Evolutionary conservation across 2,329 filamentous ascomycete species (phyloP), one percentile per base, ranked within the genome.

Genomic region (Claviceps monticola): DNA sequence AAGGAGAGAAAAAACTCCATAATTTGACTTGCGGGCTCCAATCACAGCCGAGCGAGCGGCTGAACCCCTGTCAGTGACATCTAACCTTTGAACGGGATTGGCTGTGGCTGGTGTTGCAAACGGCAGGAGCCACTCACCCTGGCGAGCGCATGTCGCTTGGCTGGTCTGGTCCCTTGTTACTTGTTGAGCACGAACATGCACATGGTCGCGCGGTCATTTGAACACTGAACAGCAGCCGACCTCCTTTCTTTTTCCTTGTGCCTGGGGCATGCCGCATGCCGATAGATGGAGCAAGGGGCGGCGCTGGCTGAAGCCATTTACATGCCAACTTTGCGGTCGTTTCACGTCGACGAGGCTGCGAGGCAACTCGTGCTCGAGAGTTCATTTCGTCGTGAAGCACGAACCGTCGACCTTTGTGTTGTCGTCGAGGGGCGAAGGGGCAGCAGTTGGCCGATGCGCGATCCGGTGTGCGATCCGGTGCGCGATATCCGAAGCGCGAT

Each of bases 371-470:
- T 43, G 19, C 41, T 9, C 11, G 41, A 23, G 11, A 23, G 41
- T 13, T 29, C 41, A 23, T 43, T 6, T 43, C 19, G 11, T 29
- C 14, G 6, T 16, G 21, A 45, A 29, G 43, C 13, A 29, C 6
- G 13, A 45, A 45, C 11, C 9, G 23, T 21, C 43, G n/a, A n/a
- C 43, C 16, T 29, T 26, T 45, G 21, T 21, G 36, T 14, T 38
- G 13, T 23, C 14, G 11, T 17, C 38, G 36, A 23, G 29, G 17
- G n/a, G 46, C 2, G 17, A 48, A 43, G 23, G 26, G 51, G 34
- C 16, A 47, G 21, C 38, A 50, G 43, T 46, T 42, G 34, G 51
- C 47, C 51, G 43, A 46, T 41, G 41, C 48, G 41, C 17, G 34
- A 21, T 48, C 13, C 34, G 46, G 26, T 29, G 26, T 8, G 8